These are phyloP conservation scores for Curvularia hawaiiensis DNA, from an alignment of 2,329 filamentous ascomycete genomes.

Conservation along the genomic window DNA sequence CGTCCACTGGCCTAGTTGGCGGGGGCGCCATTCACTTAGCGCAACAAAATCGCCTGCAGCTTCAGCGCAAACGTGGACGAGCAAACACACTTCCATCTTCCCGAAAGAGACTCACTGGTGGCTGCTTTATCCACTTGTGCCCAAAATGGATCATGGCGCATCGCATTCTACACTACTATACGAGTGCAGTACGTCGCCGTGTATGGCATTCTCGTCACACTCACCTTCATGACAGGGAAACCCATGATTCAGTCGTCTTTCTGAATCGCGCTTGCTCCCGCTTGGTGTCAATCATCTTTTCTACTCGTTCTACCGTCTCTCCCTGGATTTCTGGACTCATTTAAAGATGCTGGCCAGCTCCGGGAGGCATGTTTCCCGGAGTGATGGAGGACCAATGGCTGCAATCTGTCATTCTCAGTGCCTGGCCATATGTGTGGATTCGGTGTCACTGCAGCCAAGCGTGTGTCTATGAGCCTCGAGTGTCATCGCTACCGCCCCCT, in stretches of 20 bases:
- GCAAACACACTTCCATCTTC: not conserved
- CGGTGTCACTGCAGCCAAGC: not conserved
- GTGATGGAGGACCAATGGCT: not conserved
- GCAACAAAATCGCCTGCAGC: not conserved
- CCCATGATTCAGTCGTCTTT: not conserved
- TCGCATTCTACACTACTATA: not conserved
- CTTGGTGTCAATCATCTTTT: not conserved
- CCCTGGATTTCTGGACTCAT: not conserved
- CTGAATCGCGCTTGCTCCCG: not conserved
- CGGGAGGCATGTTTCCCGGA: not conserved
- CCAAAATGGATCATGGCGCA: not conserved
- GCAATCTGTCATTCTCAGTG: not conserved
- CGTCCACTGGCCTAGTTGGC: not conserved
- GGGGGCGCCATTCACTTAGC: constrained; percentile 7
- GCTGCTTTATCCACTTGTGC: not conserved
- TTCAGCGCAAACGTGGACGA: not conserved
- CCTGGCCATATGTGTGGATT: not conserved
- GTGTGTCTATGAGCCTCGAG: too few relatives aligned
- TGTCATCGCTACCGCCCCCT: too few relatives aligned
- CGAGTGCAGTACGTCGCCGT: not conserved
- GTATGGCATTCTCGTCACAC: not conserved
- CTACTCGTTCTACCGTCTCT: not conserved
- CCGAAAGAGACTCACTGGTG: not conserved
- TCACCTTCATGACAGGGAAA: not conserved
- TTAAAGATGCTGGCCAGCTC: not conserved